Conservation (phyloP, 768 basidiomycete species). For the Plicaturopsis crispa region DNA sequence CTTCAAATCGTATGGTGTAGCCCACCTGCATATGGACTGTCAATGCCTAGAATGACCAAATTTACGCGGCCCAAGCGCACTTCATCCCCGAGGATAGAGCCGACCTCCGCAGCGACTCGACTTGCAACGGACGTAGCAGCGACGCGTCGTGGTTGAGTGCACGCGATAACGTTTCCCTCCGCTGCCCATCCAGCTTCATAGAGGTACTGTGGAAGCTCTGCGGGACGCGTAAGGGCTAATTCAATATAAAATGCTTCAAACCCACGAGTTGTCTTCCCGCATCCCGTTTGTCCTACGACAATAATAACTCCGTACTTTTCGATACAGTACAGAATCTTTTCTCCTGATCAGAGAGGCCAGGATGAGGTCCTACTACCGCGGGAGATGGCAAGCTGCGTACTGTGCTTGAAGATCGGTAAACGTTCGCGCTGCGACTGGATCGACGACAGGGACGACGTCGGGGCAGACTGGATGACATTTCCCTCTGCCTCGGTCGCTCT, state of each 20-base stretch:
- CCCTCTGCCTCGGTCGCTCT: slow-evolving; percentile 74
- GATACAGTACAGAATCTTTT: slow-evolving; percentile 74
- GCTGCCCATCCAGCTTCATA: slow-evolving; percentile 90
- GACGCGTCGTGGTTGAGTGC: slow-evolving; percentile 89
- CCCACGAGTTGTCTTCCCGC: slow-evolving; percentile 96
- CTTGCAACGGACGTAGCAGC: slow-evolving; percentile 92
- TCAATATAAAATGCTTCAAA: slow-evolving; percentile 8
- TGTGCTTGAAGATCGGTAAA: slow-evolving; percentile 87
- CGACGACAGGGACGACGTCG: slow-evolving; percentile 44
- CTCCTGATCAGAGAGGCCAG: slow-evolving; percentile 37
- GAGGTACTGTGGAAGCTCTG: slow-evolving; percentile 94
- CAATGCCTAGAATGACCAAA: slow-evolving; percentile 12
- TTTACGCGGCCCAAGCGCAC: slow-evolving; percentile 27
- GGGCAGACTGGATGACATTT: slow-evolving; percentile 59
- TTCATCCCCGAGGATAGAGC: slow-evolving; percentile 82
- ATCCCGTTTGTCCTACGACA: slow-evolving; percentile 92
- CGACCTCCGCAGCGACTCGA: slow-evolving; percentile 90
- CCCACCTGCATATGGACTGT: slow-evolving; percentile 83
- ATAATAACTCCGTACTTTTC: slow-evolving; percentile 82
- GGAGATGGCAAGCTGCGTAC: slow-evolving; percentile 34
- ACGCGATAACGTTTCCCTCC: slow-evolving; percentile 79
- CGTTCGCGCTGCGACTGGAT: slow-evolving; percentile 72
- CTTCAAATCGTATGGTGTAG: slow-evolving; percentile 96
- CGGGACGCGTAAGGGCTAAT: slow-evolving; percentile 10
- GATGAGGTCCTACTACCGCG: slow-evolving; percentile 1